A percentile compares a stretch with the other conserved stretches of the same genome.
These are phyloP conservation scores for Plectosphaerella plurivora DNA, from an alignment of 2,329 filamentous ascomycete genomes.

Conservation along the genomic window DNA sequence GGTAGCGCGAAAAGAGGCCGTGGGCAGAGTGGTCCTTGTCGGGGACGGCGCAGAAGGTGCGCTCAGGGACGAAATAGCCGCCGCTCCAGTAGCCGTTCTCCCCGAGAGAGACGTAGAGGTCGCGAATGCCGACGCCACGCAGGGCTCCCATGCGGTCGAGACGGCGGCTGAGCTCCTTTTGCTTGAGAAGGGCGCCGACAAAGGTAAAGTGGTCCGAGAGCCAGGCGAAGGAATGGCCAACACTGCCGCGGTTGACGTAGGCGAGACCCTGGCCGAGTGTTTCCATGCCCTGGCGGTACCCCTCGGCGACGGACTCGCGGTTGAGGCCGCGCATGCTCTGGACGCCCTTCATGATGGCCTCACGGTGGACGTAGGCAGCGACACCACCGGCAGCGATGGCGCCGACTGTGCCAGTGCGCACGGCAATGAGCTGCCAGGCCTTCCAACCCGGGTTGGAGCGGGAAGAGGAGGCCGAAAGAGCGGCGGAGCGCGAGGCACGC, in stretches of 20 bases:
- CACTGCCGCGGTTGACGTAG: slow-evolving; percentile 53
- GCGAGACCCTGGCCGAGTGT: slow-evolving; percentile 48
- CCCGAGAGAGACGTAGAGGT: slow-evolving; percentile 74
- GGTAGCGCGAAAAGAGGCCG: slow-evolving; percentile 42
- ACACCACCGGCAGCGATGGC: slow-evolving; percentile 78
- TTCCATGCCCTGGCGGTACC: slow-evolving; percentile 44
- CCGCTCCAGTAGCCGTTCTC: slow-evolving; percentile 62
- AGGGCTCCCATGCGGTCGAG: slow-evolving; percentile 58
- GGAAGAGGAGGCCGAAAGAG: neutral
- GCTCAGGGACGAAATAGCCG: slow-evolving; percentile 56
- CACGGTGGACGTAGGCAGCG: slow-evolving; percentile 73
- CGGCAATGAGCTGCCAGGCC: slow-evolving; percentile 61
- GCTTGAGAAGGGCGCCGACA: slow-evolving; percentile 72
- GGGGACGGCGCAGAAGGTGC: slow-evolving; percentile 77
- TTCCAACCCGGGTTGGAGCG: slow-evolving; percentile 33
- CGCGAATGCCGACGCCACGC: slow-evolving; percentile 63
- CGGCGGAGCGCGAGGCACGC: slow-evolving; percentile 15
- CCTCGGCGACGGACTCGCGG: slow-evolving; percentile 40
- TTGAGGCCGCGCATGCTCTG: slow-evolving; percentile 42
- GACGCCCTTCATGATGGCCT: slow-evolving; percentile 54
- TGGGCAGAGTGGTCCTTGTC: slow-evolving; percentile 38
- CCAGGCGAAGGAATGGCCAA: slow-evolving; percentile 70
- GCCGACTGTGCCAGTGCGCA: slow-evolving; percentile 77
- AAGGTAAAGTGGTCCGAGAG: slow-evolving; percentile 81
- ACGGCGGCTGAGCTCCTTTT: slow-evolving; percentile 65